Percentiles rank a stretch among this genome's conserved stretches.
Conservation (phyloP, 305 asterid genomes). For the Fraxinus platypoda region DNA sequence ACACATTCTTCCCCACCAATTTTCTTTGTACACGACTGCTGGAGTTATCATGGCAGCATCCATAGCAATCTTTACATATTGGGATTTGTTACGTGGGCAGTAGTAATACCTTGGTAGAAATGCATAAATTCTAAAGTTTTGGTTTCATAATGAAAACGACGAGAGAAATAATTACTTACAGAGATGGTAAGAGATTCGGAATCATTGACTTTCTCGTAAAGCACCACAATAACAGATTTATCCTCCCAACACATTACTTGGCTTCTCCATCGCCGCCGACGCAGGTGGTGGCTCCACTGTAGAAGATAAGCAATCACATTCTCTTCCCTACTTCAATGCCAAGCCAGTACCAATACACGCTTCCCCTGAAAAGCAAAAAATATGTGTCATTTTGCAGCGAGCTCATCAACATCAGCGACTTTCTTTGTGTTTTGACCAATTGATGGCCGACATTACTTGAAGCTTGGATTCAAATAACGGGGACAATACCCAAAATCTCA, state of each 20-base stretch:
- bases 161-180: conserved; percentile 3
- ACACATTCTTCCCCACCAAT: background rate
- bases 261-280: conserved; percentile 4
- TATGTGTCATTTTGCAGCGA: too few species aligned
- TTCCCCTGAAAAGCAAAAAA: background rate
- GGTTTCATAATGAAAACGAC: background rate
- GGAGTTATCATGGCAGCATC: background rate
- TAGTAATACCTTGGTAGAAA: background rate
- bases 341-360: background rate
- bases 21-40: background rate
- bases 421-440: too few species aligned
- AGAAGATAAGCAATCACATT: background rate
- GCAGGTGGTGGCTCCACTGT: conserved; percentile 19
- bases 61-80: background rate
- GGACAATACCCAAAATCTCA: too few species aligned
- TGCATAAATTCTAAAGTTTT: background rate
- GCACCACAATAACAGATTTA: conserved; percentile 22
- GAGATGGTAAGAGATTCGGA: conserved; percentile 7
- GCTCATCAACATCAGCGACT: too few species aligned
- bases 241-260: conserved; percentile 19
- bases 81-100: background rate
- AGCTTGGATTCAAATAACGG: too few species aligned
- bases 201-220: conserved; percentile 15
- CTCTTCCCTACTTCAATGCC: background rate
- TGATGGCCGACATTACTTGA: too few species aligned